These are phyloP conservation scores for Leptographium lundbergii DNA, from an alignment of 2,329 filamentous ascomycete genomes.

Conservation along the genomic window DNA sequence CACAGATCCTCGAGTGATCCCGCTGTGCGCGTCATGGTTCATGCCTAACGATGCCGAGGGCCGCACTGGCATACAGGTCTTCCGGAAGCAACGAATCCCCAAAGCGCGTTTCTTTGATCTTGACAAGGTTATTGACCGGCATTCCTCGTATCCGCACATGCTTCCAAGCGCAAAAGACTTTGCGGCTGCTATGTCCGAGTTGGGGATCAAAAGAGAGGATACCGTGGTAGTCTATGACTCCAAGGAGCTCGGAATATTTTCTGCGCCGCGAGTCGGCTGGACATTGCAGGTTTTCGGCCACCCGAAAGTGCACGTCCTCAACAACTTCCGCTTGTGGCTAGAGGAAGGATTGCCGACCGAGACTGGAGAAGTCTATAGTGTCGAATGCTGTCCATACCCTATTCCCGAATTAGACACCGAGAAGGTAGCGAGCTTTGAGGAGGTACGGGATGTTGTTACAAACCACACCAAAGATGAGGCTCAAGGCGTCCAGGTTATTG, in stretches of 20 bases:
- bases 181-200: conserved; percentile 72
- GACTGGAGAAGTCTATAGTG: conserved; percentile 58
- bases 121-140: conserved; percentile 77
- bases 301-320: conserved; percentile 72
- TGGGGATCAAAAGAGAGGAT: conserved; percentile 81
- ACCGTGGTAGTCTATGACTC: conserved; percentile 90
- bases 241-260: conserved; percentile 85
- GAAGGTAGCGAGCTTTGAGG: conserved; percentile 69
- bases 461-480: conserved; percentile 72
- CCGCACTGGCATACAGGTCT: conserved; percentile 68
- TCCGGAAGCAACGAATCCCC: conserved; percentile 72
- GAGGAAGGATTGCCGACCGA: conserved; percentile 72
- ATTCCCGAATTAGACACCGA: conserved; percentile 45
- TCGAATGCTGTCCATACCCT: conserved; percentile 52
- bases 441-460: conserved; percentile 64
- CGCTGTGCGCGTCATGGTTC: conserved; percentile 91
- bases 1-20: conserved; percentile 70
- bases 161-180: conserved; percentile 72
- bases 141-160: conserved; percentile 93
- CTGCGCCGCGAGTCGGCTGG: conserved; percentile 87
- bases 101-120: conserved; percentile 92
- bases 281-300: conserved; percentile 87
- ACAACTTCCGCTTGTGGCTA: conserved; percentile 94
- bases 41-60: conserved; percentile 68
- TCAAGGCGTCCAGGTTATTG: conserved; percentile 76